Evolutionary conservation across 108 stramenopile species (phyloP).

Genomic region (Conticribra weissflogii): DNA sequence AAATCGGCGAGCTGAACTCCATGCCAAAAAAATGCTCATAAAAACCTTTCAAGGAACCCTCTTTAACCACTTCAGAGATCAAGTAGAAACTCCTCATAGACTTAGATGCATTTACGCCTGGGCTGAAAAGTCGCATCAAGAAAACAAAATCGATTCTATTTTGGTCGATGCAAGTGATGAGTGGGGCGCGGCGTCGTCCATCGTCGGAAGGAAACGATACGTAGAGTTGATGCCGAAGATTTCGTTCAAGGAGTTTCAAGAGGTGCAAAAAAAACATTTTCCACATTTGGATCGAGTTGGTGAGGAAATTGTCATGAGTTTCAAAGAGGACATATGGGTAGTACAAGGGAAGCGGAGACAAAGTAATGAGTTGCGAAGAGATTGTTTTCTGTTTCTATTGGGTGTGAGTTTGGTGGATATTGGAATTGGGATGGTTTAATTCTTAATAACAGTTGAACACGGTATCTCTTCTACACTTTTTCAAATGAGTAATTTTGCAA

Average conservation of each 20-base stretch:
- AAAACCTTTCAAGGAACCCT: slow-evolving; percentile 62
- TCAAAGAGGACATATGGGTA: slow-evolving; percentile 85
- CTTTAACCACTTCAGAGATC: slow-evolving; percentile 73
- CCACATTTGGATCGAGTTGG: slow-evolving; percentile 80
- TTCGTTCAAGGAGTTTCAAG: slow-evolving; percentile 75
- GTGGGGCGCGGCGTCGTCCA: slow-evolving; percentile 49
- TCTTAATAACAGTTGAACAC: too few species aligned
- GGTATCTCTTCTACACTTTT: slow-evolving; percentile 3
- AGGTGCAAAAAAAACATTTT: slow-evolving; percentile 79
- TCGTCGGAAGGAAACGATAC: slow-evolving; percentile 80
- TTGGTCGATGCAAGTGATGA: slow-evolving; percentile 68
- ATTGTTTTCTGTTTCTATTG: slow-evolving; percentile 72
- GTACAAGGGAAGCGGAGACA: slow-evolving; percentile 80
- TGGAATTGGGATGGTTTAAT: slow-evolving; percentile 48
- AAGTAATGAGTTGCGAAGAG: slow-evolving; percentile 63
- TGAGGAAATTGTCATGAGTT: slow-evolving; percentile 72
- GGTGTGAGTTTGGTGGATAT: slow-evolving; percentile 74
- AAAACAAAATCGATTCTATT: slow-evolving; percentile 77
- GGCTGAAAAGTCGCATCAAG: slow-evolving; percentile 88
- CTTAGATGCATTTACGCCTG: slow-evolving; percentile 90
- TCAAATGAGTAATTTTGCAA: slow-evolving; percentile 1
- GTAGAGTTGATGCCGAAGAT: slow-evolving; percentile 89
- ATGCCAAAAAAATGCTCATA: slow-evolving; percentile 53
- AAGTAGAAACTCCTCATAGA: slow-evolving; percentile 86
- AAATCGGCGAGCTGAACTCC: slow-evolving; percentile 63